phyloP scores from a whole-genome alignment of 352 stramenopile genomes.

The Aphanomyces euteiches region DNA sequence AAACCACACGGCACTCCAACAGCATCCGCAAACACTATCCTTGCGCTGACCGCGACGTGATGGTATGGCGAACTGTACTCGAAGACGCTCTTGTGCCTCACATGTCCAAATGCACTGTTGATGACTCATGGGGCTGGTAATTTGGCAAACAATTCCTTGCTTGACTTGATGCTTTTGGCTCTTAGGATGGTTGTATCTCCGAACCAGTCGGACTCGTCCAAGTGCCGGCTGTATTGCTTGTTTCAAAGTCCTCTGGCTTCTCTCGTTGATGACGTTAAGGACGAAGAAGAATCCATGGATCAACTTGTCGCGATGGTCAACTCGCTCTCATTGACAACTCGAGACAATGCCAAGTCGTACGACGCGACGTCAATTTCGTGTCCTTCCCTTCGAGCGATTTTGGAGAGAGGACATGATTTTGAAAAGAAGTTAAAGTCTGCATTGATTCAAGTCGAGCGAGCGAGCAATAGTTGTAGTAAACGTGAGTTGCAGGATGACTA shows the following conservation, averaged over 20 bases:
- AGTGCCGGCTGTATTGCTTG: not conserved
- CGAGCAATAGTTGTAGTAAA: too few relatives aligned
- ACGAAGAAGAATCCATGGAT: not conserved
- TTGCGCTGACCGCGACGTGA: not conserved
- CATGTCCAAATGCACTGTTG: constrained; percentile 6
- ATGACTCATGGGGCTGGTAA: constrained; percentile 12
- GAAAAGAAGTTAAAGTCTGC: not conserved
- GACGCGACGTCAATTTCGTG: constrained; percentile 3
- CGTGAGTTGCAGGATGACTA: too few relatives aligned
- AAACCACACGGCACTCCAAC: not conserved
- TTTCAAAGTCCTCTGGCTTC: not conserved
- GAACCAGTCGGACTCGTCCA: not conserved
- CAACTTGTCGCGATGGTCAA: not conserved
- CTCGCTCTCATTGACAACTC: not conserved
- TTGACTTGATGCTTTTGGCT: too few relatives aligned
- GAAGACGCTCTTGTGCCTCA: constrained; percentile 24
- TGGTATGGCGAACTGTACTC: constrained; percentile 16
- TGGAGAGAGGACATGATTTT: not conserved
- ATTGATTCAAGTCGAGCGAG: not conserved
- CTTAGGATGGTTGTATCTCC: not conserved
- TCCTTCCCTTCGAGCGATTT: not conserved
- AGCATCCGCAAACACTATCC: constrained; percentile 11
- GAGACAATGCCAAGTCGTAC: not conserved
- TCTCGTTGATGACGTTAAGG: too few relatives aligned
- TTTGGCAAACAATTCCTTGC: not conserved